phyloP scores from a whole-genome alignment of 345 rosid species.

The Kernera saxatilis region DNA sequence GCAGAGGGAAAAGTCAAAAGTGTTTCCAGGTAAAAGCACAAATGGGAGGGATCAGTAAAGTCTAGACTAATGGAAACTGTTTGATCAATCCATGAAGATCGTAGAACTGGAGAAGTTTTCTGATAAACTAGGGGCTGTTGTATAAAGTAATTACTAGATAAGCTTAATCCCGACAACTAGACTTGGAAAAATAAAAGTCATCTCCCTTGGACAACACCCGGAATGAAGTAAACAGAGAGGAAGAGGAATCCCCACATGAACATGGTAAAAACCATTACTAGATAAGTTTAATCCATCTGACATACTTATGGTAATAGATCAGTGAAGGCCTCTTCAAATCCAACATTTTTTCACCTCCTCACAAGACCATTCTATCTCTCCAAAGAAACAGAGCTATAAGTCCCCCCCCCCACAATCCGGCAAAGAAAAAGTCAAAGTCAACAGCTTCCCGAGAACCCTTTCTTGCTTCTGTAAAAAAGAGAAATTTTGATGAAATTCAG shows the following conservation, averaged over 20 bases:
- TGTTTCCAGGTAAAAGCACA: neutral
- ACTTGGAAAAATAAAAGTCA: neutral
- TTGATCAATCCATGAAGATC: neutral
- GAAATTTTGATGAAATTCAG: neutral
- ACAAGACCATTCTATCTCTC: slow-evolving; percentile 4
- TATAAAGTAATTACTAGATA: neutral
- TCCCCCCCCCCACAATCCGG: neutral
- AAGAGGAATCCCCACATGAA: slow-evolving; percentile 38
- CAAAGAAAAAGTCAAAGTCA: slow-evolving; percentile 23
- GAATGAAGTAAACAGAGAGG: slow-evolving; percentile 38
- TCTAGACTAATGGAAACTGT: neutral
- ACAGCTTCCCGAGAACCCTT: neutral
- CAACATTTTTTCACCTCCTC: slow-evolving; percentile 1
- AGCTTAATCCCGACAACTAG: slow-evolving; percentile 9
- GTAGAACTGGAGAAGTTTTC: neutral
- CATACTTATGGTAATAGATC: slow-evolving; percentile 1
- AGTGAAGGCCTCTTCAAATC: neutral
- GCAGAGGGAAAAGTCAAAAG: neutral
- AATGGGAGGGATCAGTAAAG: neutral
- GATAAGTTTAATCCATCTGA: neutral
- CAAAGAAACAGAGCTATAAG: neutral
- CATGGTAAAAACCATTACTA: slow-evolving; percentile 28
- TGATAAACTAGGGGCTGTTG: neutral
- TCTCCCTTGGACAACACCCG: slow-evolving; percentile 9
- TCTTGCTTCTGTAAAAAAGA: slow-evolving; percentile 17